Evolutionary conservation across 352 stramenopile genomes (phyloP).

Genomic region (Stramenopiles sp.): DNA sequence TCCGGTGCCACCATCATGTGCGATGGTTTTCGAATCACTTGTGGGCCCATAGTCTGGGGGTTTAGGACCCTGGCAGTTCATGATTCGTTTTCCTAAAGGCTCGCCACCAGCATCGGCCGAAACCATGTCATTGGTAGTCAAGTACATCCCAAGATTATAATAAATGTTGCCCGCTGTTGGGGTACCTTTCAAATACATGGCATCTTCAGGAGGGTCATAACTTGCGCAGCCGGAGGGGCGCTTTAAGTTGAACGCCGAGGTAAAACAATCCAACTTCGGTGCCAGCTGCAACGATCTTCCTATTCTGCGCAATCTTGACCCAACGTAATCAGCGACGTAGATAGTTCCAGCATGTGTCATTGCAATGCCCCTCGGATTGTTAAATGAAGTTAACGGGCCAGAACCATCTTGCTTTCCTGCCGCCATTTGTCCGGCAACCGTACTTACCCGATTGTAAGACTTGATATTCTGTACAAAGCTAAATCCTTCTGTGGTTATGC

Average conservation of each 20-base stretch:
- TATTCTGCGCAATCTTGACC: conserved; percentile 63
- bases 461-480: conserved; percentile 42
- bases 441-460: conserved; percentile 52
- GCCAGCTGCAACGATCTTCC: conserved; percentile 43
- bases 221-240: conserved; percentile 72
- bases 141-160: conserved; percentile 56
- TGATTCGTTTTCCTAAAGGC: conserved; percentile 40
- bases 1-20: too few species aligned
- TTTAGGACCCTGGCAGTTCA: conserved; percentile 69
- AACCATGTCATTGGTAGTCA: conserved; percentile 22
- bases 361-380: conserved; percentile 56
- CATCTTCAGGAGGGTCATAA: conserved; percentile 72
- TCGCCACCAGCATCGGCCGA: conserved; percentile 22
- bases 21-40: too few species aligned
- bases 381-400: conserved; percentile 59
- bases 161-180: conserved; percentile 64
- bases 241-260: conserved; percentile 50
- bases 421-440: conserved; percentile 51
- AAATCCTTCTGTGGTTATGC: conserved; percentile 31
- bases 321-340: conserved; percentile 65
- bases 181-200: conserved; percentile 48
- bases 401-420: conserved; percentile 54
- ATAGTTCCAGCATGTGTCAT: conserved; percentile 55
- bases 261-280: conserved; percentile 43
- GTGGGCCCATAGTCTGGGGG: too few species aligned